These are phyloP conservation scores for Penicillium argentinense DNA, from an alignment of 495 filamentous ascomycete species.

Conservation along the genomic window DNA sequence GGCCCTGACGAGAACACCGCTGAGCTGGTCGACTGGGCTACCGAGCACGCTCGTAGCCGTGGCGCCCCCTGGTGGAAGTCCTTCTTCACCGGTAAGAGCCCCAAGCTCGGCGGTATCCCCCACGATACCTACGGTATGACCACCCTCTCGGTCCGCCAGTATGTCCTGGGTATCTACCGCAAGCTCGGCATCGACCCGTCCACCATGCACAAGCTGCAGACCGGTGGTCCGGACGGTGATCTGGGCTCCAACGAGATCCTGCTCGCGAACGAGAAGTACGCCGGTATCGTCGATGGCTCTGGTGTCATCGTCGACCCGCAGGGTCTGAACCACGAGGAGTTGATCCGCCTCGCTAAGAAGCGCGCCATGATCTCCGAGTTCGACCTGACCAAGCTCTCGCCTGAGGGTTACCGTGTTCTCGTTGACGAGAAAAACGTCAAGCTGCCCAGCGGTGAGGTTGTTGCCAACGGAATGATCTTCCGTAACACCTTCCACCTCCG, in stretches of 20 bases:
- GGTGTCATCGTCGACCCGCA: conserved; percentile 93
- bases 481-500: conserved; percentile 96
- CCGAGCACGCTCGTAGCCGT: conserved; percentile 82
- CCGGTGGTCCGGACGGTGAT: conserved; percentile 94
- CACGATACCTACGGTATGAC: conserved; percentile 98
- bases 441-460: conserved; percentile 80
- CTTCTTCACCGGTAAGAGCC: conserved; percentile 98
- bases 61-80: conserved; percentile 99
- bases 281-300: conserved; percentile 87
- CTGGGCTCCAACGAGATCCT: conserved; percentile 97
- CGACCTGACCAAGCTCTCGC: conserved; percentile 80
- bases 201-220: conserved; percentile 88
- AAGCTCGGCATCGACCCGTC: conserved; percentile 86
- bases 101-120: conserved; percentile 91
- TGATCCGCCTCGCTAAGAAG: conserved; percentile 79
- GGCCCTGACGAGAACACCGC: conserved; percentile 99
- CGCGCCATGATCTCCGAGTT: conserved; percentile 89
- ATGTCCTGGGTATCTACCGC: conserved; percentile 93
- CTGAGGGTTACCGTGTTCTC: conserved; percentile 86
- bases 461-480: conserved; percentile 92
- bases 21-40: conserved; percentile 96
- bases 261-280: conserved; percentile 92
- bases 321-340: conserved; percentile 80
- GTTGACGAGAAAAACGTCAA: conserved; percentile 86
- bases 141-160: conserved; percentile 92